These are phyloP conservation scores for Tilletia walkeri DNA, from an alignment of 1,284 basidiomycete genomes.

Conservation along the genomic window DNA sequence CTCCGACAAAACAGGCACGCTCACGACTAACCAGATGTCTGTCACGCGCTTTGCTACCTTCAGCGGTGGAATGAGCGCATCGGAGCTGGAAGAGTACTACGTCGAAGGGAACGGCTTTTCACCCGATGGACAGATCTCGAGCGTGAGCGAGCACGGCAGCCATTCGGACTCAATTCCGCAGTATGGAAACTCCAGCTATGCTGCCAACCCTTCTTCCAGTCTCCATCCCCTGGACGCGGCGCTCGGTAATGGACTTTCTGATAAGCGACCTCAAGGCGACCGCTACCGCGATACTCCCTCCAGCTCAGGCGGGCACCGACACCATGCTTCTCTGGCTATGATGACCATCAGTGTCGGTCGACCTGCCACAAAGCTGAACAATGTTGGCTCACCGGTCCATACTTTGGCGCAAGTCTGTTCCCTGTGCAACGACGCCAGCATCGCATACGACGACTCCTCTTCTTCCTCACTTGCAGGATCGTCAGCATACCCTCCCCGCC, in stretches of 20 bases:
- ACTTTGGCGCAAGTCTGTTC: constrained; percentile 82
- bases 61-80: constrained; percentile 69
- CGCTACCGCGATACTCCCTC: constrained; percentile 68
- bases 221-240: constrained; percentile 1
- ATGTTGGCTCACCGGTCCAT: constrained; percentile 59
- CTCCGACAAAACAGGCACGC: constrained; percentile 58
- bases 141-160: constrained; percentile 18
- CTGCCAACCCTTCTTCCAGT: background rate
- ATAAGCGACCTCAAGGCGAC: constrained; percentile 42
- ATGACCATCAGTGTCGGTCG: constrained; percentile 23
- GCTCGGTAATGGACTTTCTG: constrained; percentile 12
- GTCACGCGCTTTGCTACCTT: constrained; percentile 61
- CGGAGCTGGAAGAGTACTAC: constrained; percentile 67
- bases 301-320: background rate
- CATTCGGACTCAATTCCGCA: background rate
- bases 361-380: constrained; percentile 13
- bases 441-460: constrained; percentile 52
- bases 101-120: constrained; percentile 89
- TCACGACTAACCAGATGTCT: constrained; percentile 95
- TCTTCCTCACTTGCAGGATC: background rate
- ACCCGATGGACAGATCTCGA: constrained; percentile 70
- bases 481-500: constrained; percentile 50
- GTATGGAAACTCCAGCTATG: background rate
- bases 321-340: constrained; percentile 20
- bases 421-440: constrained; percentile 88